Evolutionary conservation across 768 basidiomycete species (phyloP), one percentile per base, ranked within the genome.

Genomic region (Suillus subalutaceus): DNA sequence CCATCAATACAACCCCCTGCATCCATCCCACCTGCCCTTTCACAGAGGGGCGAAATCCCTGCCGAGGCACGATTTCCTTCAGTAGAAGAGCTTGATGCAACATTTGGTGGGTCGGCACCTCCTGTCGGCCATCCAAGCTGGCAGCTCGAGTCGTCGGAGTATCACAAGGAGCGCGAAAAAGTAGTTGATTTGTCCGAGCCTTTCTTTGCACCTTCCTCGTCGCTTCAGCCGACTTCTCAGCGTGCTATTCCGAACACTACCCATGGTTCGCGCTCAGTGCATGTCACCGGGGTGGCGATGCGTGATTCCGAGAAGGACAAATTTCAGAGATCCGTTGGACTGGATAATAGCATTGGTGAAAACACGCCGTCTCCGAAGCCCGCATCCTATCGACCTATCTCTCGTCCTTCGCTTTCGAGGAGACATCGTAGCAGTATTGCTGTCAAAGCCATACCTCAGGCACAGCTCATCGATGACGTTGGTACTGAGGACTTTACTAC

Each of bases 51-150:
- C 26, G 81, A 83, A 38, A 73, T 83, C 30, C 79, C 84, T 52
- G 85, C 82, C 20, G 94, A 96, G 75, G 84, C 87, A 38, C 84
- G 93, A 62, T 97, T 93, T 75, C 96, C 96, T 0, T 92, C 96
- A 0, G 79, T 97, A 50, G 96, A 97, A 74, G 91, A 92, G 66
- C 80, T 96, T 7, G 90, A 94, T 75, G 85, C 87, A 30, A 79
- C 79, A 12, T 85, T 87, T 67, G 70, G 72, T 16, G 74, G 70
- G 12, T 67, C 81, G n/a, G 68, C 70, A 67, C 59, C 70, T 32
- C 44, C 62, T 48, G 30, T 57, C 35, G 15, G 16, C 16, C 70
- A 67, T 53, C 59, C 69, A 67, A 66, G 65, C 68, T 46, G 67
- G 18, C 72, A 67, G 52, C 66, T 65, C 4, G 71, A 76, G 44